A percentile compares a stretch with the other conserved stretches of the same genome.
Evolutionary conservation across 1,139 yeast species (phyloP).

Genomic region (Pichia sp.): DNA sequence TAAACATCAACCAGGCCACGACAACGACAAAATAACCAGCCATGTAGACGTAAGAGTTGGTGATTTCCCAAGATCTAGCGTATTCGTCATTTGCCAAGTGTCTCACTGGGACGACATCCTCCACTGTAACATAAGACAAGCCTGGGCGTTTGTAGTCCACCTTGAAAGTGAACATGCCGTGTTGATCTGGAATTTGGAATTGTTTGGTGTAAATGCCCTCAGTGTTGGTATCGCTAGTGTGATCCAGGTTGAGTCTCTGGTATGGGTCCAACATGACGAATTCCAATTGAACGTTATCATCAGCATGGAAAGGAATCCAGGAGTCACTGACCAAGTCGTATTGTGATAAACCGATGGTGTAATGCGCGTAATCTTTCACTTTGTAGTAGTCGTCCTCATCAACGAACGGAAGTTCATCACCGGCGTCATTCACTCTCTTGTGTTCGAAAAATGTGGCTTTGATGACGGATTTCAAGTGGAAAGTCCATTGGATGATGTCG

Average conservation of each 20-base stretch:
- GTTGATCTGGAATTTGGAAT: slow-evolving; percentile 87
- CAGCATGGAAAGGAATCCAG: slow-evolving; percentile 62
- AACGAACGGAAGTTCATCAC: slow-evolving; percentile 7
- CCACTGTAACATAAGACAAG: slow-evolving; percentile 55
- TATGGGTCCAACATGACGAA: slow-evolving; percentile 93
- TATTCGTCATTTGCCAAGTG: slow-evolving; percentile 96
- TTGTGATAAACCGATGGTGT: slow-evolving; percentile 60
- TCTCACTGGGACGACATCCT: slow-evolving; percentile 73
- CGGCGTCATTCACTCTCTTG: slow-evolving; percentile 37
- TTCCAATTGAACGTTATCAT: slow-evolving; percentile 60
- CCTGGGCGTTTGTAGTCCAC: slow-evolving; percentile 82
- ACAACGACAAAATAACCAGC: slow-evolving; percentile 66
- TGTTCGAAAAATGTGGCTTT: slow-evolving; percentile 48
- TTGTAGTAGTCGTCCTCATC: slow-evolving; percentile 39
- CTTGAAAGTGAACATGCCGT: slow-evolving; percentile 89
- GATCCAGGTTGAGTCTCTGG: slow-evolving; percentile 61
- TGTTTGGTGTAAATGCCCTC: slow-evolving; percentile 42
- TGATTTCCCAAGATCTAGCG: slow-evolving; percentile 86
- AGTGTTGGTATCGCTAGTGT: slow-evolving; percentile 18
- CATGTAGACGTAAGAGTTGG: slow-evolving; percentile 89
- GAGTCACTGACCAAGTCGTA: slow-evolving; percentile 31
- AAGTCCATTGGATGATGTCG: slow-evolving; percentile 66
- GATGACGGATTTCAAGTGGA: slow-evolving; percentile 58
- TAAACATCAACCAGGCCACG: slow-evolving; percentile 68
- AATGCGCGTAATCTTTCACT: slow-evolving; percentile 60